These are phyloP conservation scores for Diospyros lotus DNA, from an alignment of 148 eudicot genomes.

Conservation along the genomic window DNA sequence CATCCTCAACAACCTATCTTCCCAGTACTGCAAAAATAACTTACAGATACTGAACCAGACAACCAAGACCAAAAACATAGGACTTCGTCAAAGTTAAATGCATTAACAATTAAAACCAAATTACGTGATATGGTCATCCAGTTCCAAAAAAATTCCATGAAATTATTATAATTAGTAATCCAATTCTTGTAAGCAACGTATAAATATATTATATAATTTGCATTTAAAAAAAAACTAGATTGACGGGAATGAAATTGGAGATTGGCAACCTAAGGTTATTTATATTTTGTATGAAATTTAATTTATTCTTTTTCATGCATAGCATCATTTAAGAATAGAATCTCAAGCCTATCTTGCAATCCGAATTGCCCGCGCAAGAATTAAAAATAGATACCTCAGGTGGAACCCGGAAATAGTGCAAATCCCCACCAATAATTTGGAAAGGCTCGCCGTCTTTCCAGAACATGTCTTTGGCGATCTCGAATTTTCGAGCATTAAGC, in stretches of 20 bases:
- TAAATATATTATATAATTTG: no score
- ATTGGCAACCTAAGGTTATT: no score
- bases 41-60: conserved; percentile 1
- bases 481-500: conserved; percentile 48
- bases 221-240: no score
- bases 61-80: neutral
- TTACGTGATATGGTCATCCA: neutral
- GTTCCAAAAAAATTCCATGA: neutral
- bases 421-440: conserved; percentile 84
- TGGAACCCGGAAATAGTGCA: conserved; percentile 84
- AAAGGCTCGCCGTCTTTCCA: conserved; percentile 89
- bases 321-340: neutral
- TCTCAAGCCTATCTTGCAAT: neutral
- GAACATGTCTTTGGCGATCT: conserved; percentile 82
- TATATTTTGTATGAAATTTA: neutral
- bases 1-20: conserved; percentile 81
- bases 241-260: no score
- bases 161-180: neutral
- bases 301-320: neutral
- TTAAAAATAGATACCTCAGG: conserved; percentile 55
- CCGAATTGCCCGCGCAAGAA: neutral
- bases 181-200: neutral
- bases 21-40: conserved; percentile 68
- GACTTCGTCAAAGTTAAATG: neutral
- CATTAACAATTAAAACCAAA: neutral